Evolutionary conservation across 192 early-diverging fungal genomes (phyloP), one percentile per base, ranked within the genome.

Genomic region (Glomus cerebriforme): DNA sequence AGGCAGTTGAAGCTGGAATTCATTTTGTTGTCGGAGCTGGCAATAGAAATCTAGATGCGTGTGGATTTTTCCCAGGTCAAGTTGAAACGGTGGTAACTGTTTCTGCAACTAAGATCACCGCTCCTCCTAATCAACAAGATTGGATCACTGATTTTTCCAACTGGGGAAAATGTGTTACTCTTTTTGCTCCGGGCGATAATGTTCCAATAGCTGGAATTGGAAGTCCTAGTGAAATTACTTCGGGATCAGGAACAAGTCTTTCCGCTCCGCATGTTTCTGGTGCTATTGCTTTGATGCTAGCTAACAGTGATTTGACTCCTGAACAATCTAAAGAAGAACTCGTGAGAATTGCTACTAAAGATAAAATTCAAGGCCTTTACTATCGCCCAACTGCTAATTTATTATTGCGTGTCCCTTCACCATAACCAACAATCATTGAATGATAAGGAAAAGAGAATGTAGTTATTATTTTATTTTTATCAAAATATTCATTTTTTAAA

Each of bases 21-120:
- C 83, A 81, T 15, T 67, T 91, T 59, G 85, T 88, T 54, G 89
- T 87, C 34, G 89, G 91, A 64, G 84, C 92, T 5, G 92, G 92
- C 37, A 93, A 93, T 75, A 71, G 82, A 15, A 81, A 73, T 9
- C 12, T 5, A 10, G 81, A 93, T 82, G 88, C 92, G 4, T 93
- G 92, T 82, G 58, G 77, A 49, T 73, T 73, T 19, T 88, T 87
- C 10, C 92, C 92, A 32, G 82, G 89, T 7, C 81, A 82, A 32
- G 82, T 79, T 26, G 31, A 37, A 12, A 75, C 87, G 67, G 83
- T 81, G 22, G 83, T 85, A 47, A 77, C 86, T 7, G 89, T 90
- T 5, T 86, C 81, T 27, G 86, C 88, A 9, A 82, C 83, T 4
- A 65, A 26, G 24, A 65, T 65, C 31, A 19, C 47, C 47, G 4